Base-by-base conservation (phyloP, 495 filamentous ascomycete species). In the Xylaria curta region DNA sequence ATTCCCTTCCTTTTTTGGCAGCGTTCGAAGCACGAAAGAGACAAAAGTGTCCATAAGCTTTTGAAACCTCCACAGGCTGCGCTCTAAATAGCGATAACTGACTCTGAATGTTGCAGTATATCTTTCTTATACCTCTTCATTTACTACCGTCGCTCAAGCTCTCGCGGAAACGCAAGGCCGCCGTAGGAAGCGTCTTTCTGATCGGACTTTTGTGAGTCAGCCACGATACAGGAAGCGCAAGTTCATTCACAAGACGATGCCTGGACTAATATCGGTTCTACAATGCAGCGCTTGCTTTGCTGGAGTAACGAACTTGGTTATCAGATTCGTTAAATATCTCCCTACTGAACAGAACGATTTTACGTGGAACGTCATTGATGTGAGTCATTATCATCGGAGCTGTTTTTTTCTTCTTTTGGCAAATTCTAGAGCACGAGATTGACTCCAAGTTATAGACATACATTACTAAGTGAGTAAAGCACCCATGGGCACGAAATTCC, bases 41-140 rank as follows among this genome's bases (percentile, higher is more conserved):
- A 21, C 9, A 53, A 21, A 21, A 24, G 1, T 8, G 49, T 53
- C 7, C 10, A 15, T 7, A 15, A 24, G 21, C 49, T 53, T 53
- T 9, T 13, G 12, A 24, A 10, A 10, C n/a, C 21, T 2, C 9
- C 12, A 24, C 46, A 10, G 10, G 26, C 9, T 19, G 21, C 8
- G 49, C n/a, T 10, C 49, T 4, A 24, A 49, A 53, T 24, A 21
- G 21, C 21, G 7, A 12, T 21, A 53, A 24, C 49, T 53, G 3
- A 53, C 49, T 24, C 49, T 1, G 21, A 53, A 49, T 21, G 46
- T 24, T 26, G 3, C 3, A 21, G 51, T 75, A 75, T 47, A 72
- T 75, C 69, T 51, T 75, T 21, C 56, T 75, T 21, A 69, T 75
- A 36, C 73, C 73, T 4, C 17, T 75, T 7, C 73, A 72, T 33